Evolutionary conservation across 2,329 filamentous ascomycete species (phyloP).

Genomic region (Neopestalotiopsis sp.): DNA sequence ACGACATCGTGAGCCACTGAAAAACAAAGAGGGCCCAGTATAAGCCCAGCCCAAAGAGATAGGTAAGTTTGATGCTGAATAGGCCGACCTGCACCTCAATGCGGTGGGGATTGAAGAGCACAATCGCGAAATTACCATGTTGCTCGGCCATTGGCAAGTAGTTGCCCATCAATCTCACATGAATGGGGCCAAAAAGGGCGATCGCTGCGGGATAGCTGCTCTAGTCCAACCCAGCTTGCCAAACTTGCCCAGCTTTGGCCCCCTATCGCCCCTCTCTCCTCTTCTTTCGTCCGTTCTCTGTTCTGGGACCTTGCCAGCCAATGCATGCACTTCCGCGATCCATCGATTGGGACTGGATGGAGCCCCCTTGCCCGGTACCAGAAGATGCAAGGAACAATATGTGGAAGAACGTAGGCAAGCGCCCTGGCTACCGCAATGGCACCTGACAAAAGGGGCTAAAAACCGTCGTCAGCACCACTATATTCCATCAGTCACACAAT

Average conservation of each 20-base stretch:
- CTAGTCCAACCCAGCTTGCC: neutral
- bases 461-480: slow-evolving; percentile 13
- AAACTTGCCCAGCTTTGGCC: neutral
- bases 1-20: neutral
- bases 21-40: neutral
- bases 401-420: neutral
- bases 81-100: neutral
- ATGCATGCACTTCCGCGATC: neutral
- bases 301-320: neutral
- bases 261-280: neutral
- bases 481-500: neutral
- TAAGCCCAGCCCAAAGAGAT: neutral
- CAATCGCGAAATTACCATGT: neutral
- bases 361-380: neutral
- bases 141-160: slow-evolving; percentile 1
- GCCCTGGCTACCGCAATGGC: neutral
- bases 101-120: neutral
- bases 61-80: neutral
- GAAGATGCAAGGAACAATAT: neutral
- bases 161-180: slow-evolving; percentile 1
- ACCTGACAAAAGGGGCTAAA: slow-evolving; percentile 18
- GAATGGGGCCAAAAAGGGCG: neutral
- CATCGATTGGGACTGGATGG: neutral
- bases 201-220: neutral
- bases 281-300: neutral